A percentile compares a stretch with the other conserved stretches of the same genome.
These are phyloP conservation scores for Mortierella sp. DNA, from an alignment of 371 early-diverging fungal species.

Conservation along the genomic window DNA sequence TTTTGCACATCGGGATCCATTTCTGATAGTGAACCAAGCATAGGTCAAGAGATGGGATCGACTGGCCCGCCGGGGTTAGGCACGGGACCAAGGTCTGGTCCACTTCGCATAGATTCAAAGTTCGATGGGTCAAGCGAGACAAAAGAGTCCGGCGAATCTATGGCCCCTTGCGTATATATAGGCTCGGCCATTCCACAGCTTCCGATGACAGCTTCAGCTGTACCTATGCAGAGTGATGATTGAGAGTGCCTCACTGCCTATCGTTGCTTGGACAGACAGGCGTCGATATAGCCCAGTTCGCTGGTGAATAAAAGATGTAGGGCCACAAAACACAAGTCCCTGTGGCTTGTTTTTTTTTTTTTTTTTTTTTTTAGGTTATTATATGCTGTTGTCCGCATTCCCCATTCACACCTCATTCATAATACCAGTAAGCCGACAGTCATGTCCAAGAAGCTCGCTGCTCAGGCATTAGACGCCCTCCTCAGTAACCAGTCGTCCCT, in stretches of 20 bases:
- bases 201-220: background rate
- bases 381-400: no score
- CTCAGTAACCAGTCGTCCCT: conserved; percentile 13
- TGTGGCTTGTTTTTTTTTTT: conserved; percentile 9
- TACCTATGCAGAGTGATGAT: background rate
- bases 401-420: background rate
- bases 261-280: no score
- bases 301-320: no score
- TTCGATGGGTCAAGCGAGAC: background rate
- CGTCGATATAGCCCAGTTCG: no score
- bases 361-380: conserved; percentile 1
- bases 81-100: background rate
- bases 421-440: background rate
- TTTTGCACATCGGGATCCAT: background rate
- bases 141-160: background rate
- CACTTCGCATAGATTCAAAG: background rate
- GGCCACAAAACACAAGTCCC: background rate
- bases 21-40: background rate
- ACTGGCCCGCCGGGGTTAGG: background rate
- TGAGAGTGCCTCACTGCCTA: no score
- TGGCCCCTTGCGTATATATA: background rate
- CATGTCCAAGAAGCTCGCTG: conserved; percentile 52
- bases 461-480: conserved; percentile 45
- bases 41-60: background rate
- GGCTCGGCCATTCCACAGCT: background rate